Evolutionary conservation across 305 asterid genomes (phyloP), one percentile per base, ranked within the genome.

Genomic region (Fraxinus baroniana): DNA sequence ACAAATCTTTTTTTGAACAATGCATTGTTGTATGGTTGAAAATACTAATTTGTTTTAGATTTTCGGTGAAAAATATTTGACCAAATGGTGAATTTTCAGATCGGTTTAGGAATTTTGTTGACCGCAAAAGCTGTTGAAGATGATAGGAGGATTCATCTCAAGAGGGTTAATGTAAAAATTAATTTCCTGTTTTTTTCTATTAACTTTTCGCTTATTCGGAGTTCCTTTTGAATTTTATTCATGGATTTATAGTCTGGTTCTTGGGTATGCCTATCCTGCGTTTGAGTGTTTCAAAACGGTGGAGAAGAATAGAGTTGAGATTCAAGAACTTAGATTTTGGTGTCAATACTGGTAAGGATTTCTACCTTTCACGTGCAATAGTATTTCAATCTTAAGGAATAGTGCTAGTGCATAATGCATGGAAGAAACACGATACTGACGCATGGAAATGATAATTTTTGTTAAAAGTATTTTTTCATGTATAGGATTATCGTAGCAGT

Each of bases 191-290:
- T 70, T 70, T 70, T 17, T 68, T 28, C 70, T 5, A 6, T n/a
- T 60, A 60, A 20, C 28, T 20, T 60, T 60, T 60, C 13, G 28
- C 20, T 9, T 20, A 22, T 62, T 62, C 4, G 32, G 6, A 20
- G 71, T 52, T 7, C 26, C 79, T 15, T 72, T 74, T 39, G 55
- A 64, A 77, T 26, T 9, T 24, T 64, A 36, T 22, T 46, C 28
- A 0, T 84, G 79, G 22, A 37, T 81, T 83, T 18, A 35, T 91
- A 95, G 99, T 84, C 82, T 95, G 91, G 90, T 91, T 81, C 94
- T 95, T 37, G 99, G 99, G 79, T 95, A 94, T 85, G 99, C 93
- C 12, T 95, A 95, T 78, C 99, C 99, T 79, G 99, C 98, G 9
- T 90, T 93, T 84, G 98, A 94, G 77, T 95, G 99, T 81, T 95